Evolutionary conservation across 257 asterid species (phyloP).

Genomic region (Pogostemon cablin): DNA sequence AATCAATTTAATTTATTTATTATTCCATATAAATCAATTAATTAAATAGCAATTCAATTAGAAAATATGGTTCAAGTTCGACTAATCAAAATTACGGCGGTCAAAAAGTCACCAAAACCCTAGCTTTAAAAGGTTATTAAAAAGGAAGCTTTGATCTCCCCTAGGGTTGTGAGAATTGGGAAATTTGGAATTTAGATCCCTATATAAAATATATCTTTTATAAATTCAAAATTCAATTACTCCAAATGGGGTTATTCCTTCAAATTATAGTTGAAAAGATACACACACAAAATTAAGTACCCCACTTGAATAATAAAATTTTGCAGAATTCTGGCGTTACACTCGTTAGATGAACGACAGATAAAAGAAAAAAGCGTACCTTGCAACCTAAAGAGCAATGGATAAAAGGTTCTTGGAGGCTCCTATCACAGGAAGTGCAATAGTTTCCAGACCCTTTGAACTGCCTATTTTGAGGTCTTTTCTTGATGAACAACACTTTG

Average conservation of each 20-base stretch:
- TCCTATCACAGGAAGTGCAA: constrained; percentile 91
- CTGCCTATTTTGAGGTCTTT: constrained; percentile 92
- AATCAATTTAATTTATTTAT: not conserved
- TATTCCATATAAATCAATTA: not conserved
- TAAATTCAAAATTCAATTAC: constrained; percentile 22
- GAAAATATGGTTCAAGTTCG: not conserved
- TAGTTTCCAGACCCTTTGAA: constrained; percentile 92
- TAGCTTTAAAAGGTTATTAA: constrained; percentile 10
- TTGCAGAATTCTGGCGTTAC: not conserved
- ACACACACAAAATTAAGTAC: too few species aligned
- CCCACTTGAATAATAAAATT: too few species aligned
- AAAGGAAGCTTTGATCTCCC: constrained; percentile 11
- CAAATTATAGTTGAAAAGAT: too few species aligned
- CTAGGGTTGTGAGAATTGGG: constrained; percentile 30
- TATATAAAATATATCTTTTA: not conserved
- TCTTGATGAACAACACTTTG: constrained; percentile 84
- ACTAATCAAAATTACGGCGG: constrained; percentile 20
- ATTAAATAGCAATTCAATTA: not conserved
- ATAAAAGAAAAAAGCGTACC: constrained; percentile 42
- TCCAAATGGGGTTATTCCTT: not conserved
- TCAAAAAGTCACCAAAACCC: constrained; percentile 23
- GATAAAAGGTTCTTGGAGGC: constrained; percentile 87
- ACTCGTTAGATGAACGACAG: too few species aligned
- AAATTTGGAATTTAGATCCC: constrained; percentile 7
- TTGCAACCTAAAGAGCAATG: constrained; percentile 98